A percentile compares a stretch with the other conserved stretches of the same genome.
These are phyloP conservation scores for Leishmania tropica DNA, from an alignment of 208 protist genomes.

Conservation along the genomic window DNA sequence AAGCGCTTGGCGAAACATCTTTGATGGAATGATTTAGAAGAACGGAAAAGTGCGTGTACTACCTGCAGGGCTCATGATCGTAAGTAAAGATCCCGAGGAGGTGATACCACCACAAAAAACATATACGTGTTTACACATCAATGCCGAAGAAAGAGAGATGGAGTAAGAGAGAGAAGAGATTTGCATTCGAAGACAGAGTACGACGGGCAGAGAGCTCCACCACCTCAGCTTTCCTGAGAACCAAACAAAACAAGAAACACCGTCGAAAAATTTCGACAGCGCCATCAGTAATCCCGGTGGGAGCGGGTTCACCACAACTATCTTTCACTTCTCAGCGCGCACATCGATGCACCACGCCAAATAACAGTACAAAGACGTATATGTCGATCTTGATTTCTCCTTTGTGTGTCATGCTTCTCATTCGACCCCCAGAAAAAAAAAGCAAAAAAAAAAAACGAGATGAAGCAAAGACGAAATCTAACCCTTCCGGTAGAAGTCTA, in stretches of 20 bases:
- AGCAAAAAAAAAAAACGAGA: neutral
- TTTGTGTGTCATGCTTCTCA: constrained; percentile 14
- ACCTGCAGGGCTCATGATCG: neutral
- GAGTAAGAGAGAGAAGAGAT: neutral
- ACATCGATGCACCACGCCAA: neutral
- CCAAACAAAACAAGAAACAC: neutral
- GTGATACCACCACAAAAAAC: neutral
- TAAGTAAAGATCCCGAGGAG: neutral
- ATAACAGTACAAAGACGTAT: neutral
- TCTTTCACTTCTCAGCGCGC: no score
- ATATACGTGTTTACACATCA: neutral
- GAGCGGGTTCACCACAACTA: no score
- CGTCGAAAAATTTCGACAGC: neutral
- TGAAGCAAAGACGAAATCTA: constrained; percentile 25
- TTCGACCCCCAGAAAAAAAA: neutral
- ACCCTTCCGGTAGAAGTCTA: constrained; percentile 37
- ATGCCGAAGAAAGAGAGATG: neutral
- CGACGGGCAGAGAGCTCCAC: neutral
- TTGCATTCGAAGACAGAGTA: neutral
- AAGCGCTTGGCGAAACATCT: constrained; percentile 74
- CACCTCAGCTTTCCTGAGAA: neutral
- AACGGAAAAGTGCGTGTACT: neutral
- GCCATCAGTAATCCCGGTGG: no score
- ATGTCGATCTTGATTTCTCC: constrained; percentile 8
- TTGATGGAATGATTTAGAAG: neutral